Base-by-base conservation (phyloP, 1,284 basidiomycete genomes). In the Entoloma clypeatum region DNA sequence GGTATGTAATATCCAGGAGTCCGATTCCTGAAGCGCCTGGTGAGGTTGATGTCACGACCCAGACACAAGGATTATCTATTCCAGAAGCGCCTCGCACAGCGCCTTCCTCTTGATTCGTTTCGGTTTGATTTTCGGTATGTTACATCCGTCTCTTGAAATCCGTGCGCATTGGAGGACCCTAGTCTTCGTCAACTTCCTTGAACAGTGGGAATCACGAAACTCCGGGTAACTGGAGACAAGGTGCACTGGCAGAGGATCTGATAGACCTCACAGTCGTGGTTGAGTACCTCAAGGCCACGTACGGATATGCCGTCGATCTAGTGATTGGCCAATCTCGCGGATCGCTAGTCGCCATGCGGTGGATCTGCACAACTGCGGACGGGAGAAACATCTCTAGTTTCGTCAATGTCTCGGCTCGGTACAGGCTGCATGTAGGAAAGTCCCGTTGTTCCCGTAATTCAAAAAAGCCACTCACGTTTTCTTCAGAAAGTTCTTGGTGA, bases 61-160 rank as follows among this genome's bases (percentile, higher is more conserved):
- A 88, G 86, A 51, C 86, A 89, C 59, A 88, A 88, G 53, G 83
- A 92, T 58, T 91, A 91, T 64, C 62, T 88, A 36, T 90, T 84
- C 64, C 84, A 86, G 61, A 81, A 80, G 53, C 75, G 71, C n/a
- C 74, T 91, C 8, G 85, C 81, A 1, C 57, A 63, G 17, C 69
- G 66, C n/a, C 60, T 91, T 5, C 81, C 85, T 0, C 58, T 86
- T 19, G 87, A 91, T 58, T 87, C 85, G 1, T 88, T 90, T 57
- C 74, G 87, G 23, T 89, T 92, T 55, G 88, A 92, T 57, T 92
- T 92, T 62, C 74, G 87, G 86, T 86, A 52, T 43, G 75, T 61
- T 35, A 11, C 28, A 17, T 17, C 19, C 16, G 29, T 26, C 27
- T n/a, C n/a, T n/a, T n/a, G n/a, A n/a, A n/a, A n/a, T n/a, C n/a